These are phyloP conservation scores for Ophiosphaerella korrae DNA, from an alignment of 2,329 filamentous ascomycete genomes.

Conservation along the genomic window DNA sequence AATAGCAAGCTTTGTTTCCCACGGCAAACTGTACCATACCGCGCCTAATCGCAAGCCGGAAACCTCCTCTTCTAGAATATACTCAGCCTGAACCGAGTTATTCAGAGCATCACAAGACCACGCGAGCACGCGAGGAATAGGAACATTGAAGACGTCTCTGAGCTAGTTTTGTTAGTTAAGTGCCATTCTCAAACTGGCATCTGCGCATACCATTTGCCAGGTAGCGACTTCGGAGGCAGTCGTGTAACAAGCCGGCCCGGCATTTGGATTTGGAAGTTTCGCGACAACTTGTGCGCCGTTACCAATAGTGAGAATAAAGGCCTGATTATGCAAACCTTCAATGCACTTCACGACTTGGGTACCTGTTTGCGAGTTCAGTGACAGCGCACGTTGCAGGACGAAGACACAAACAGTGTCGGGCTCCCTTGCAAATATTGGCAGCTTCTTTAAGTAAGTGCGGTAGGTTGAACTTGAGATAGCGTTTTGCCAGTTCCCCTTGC, in stretches of 20 bases:
- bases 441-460: constrained; percentile 31
- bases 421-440: constrained; percentile 29
- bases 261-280: constrained; percentile 27
- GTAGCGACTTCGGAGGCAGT: constrained; percentile 25
- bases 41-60: constrained; percentile 12
- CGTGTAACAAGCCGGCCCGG: constrained; percentile 19
- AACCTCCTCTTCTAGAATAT: constrained; percentile 25
- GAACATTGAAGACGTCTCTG: constrained; percentile 27
- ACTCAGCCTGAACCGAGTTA: constrained; percentile 26
- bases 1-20: constrained; percentile 5
- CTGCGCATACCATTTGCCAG: constrained; percentile 7
- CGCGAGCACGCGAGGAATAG: constrained; percentile 33
- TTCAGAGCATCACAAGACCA: constrained; percentile 29
- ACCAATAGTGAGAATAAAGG: constrained; percentile 23
- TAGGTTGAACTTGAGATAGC: constrained; percentile 37
- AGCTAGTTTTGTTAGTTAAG: constrained; percentile 15
- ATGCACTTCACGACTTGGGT: constrained; percentile 22
- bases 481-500: constrained; percentile 30
- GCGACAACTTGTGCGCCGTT: constrained; percentile 20
- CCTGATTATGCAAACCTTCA: constrained; percentile 37
- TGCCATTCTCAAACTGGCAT: constrained; percentile 14
- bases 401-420: constrained; percentile 26
- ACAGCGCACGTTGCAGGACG: background rate
- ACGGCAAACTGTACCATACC: constrained; percentile 22
- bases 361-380: constrained; percentile 12